Base-by-base conservation (phyloP, 2,329 filamentous ascomycete genomes). In the Aspergillus pseudoglaucus region DNA sequence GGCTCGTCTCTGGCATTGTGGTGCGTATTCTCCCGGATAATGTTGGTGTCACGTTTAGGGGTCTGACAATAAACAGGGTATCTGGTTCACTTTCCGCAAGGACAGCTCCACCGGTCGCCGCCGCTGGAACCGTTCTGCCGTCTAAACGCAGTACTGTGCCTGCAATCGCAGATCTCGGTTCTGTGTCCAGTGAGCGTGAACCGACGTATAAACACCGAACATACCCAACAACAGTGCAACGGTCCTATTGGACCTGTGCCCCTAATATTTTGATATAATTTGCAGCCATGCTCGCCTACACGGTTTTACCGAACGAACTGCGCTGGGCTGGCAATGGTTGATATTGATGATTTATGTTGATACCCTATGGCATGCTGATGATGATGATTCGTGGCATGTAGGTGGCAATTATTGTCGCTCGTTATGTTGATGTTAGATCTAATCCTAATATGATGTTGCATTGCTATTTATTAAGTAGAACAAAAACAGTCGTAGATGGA, bases 1-100 rank as follows among this genome's bases (percentile, higher is more conserved):
- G 85, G 85, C 76, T 89, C 37, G 78, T 74, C 10, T 85, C 82
- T 42, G 77, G 76, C 14, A 59, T 85, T 17, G 60, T 87, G 76
- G 68, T 72, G 60, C 35, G 63, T 60, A 44, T 17, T 38, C 45
- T 46, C 18, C 32, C 8, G 12, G 25, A 30, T 30, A 30, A 14
- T 22, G 7, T 39, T 10, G 17, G 2, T 14, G 12, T 39, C 1
- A 3, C 14, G 10, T 8, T n/a, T 6, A 22, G 17, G 17, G 6
- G 6, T 35, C 51, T 62, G 45, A 61, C 20, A 6, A 18, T n/a
- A 15, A 14, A 10, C 33, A 65, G 63, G 63, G 64, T 12, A 54
- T 66, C n/a, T 67, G 63, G 61, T 67, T 66, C n/a, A 65, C 62
- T 15, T 64, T 62, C 58, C 63, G 64, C 18, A 53, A 57, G 10